Conservation (phyloP, 768 basidiomycete species). For the Rhizopogon salebrosus region DNA sequence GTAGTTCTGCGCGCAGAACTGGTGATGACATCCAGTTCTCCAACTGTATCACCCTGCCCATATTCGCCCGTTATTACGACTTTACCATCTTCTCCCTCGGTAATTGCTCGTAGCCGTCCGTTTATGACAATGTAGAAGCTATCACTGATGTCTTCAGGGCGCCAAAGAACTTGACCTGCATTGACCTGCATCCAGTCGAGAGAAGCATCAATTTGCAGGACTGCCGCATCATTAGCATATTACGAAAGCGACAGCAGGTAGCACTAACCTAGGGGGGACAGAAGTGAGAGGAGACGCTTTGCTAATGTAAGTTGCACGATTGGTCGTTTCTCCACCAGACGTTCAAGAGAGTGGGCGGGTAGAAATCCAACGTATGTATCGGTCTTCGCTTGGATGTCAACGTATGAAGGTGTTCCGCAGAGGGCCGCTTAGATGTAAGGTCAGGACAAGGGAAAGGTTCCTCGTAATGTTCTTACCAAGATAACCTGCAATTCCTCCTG, state of each 20-base stretch:
- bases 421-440: conserved; percentile 59
- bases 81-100: conserved; percentile 70
- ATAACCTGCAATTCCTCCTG: conserved; percentile 97
- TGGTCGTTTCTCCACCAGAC: conserved; percentile 87
- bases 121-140: conserved; percentile 99
- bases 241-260: not conserved
- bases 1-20: conserved; percentile 82
- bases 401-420: conserved; percentile 89
- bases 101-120: conserved; percentile 87
- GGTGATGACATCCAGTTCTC: conserved; percentile 96
- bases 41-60: conserved; percentile 95
- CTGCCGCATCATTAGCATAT: conserved; percentile 31
- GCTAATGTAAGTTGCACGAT: conserved; percentile 94
- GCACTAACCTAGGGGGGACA: conserved; percentile 81
- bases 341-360: conserved; percentile 81
- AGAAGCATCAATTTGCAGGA: conserved; percentile 93
- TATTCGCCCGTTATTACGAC: conserved; percentile 88
- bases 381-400: conserved; percentile 95
- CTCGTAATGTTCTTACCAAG: conserved; percentile 49
- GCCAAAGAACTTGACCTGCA: conserved; percentile 92
- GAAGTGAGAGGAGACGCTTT: conserved; percentile 90
- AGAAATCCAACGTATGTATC: conserved; percentile 98
- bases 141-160: conserved; percentile 85
- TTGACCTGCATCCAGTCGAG: conserved; percentile 98
- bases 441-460: not conserved